Base-by-base conservation (phyloP, 257 asterid genomes). In the Rauvolfia tetraphylla region DNA sequence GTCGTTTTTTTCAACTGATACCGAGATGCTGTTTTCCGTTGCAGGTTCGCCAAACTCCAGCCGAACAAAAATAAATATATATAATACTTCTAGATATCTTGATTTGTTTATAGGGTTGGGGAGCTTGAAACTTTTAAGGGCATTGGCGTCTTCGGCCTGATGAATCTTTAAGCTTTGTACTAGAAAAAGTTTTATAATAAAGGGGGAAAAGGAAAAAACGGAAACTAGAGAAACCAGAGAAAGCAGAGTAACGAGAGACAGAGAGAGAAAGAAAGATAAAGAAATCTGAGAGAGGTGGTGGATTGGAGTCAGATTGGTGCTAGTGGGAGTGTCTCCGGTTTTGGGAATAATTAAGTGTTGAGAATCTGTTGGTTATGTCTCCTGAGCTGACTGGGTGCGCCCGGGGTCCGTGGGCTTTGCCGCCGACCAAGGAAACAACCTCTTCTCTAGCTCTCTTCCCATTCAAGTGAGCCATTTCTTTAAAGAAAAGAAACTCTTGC, bases 331-430 rank as follows among this genome's bases (percentile, higher is more conserved):
- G 80, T 65, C 75, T 82, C 82, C 84, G 86, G 82, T 87, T 85
- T 81, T 81, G 81, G 76, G 87, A 92, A 86, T 92, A 88, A 79
- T 88, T 88, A 83, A 94, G 91, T 85, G 90, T 84, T 86, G 61
- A 80, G 85, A 84, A 78, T 75, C 86, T 85, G 92, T 82, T 82
- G 86, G 80, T 85, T 44, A 80, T 90, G 96, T 94, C 95, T 85
- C 95, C 97, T 87, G 75, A 72, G 94, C 91, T 92, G 91, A 87
- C 92, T 83, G 79, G 92, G 89, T 83, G 73, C 44, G 74, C 81
- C 97, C 97, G 96, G 85, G 83, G 87, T 88, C 90, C 82, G 87
- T 86, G 98, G 96, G 85, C 93, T 87, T 87, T 93, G 98, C 97
- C 89, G 83, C 87, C 93, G 88, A 84, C 90, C 91, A 87, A 89